Base-by-base conservation (phyloP, 2,329 filamentous ascomycete genomes). In the Trichoderma semiorbis region DNA sequence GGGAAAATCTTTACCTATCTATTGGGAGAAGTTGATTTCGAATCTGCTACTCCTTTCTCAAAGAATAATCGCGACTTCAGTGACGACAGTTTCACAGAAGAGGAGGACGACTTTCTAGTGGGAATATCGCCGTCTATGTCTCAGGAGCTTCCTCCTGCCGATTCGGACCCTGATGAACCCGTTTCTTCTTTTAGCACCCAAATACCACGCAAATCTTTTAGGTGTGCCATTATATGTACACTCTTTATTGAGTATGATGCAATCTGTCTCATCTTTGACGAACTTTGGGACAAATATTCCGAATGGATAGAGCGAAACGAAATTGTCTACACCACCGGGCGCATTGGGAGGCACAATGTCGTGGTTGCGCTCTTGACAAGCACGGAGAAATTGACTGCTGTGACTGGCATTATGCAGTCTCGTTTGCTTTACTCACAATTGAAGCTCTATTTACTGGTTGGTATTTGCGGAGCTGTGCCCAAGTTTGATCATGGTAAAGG, bases 51-150 rank as follows among this genome's bases (percentile, higher is more conserved):
- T 7, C 87, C 85, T 0, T 87, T 88, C 73, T 90, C 91, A 77
- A 88, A 89, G 73, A 89, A 89, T 73, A 88, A 91, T 14, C 86
- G 89, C 74, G 90, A 92, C 74, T 80, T 89, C 6, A 88, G 88
- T 69, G 86, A 89, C 71, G 93, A 96, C 74, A 95, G 93, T 75
- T 98, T 94, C 3, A 97, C 93, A 76, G 93, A 95, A 74, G 93
- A 95, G 21, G 93, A 94, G 43, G 84, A 84, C 57, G 84, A 86
- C 32, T 86, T 87, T 16, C 84, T 84, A 0, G 78, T 84, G 2
- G 85, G 86, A 3, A 85, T 84, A 26, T 88, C 86, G 10, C 86
- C 85, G 12, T 86, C 87, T 67, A 88, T 91, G 86, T 90, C 88
- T 7, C 88, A 90, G 74, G 88, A 91, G 74, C 82, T 91, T 26